These are phyloP conservation scores for Castanea sativa DNA, from an alignment of 306 rosid genomes.

Conservation along the genomic window DNA sequence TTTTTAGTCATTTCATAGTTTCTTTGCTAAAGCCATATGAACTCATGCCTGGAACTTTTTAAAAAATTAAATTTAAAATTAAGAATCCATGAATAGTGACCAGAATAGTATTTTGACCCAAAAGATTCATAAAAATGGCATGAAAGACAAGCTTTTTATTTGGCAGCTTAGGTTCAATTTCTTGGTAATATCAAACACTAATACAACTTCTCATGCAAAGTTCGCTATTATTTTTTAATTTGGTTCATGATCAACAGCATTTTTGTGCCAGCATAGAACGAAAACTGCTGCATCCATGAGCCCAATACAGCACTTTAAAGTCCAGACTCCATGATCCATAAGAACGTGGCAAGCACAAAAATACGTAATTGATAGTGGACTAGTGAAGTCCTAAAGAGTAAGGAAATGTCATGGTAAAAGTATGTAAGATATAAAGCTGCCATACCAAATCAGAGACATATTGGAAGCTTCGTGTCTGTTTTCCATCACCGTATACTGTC, in stretches of 20 bases:
- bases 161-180: background rate
- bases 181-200: background rate
- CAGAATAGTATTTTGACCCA: background rate
- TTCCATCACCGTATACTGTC: constrained; percentile 96
- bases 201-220: background rate
- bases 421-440: background rate
- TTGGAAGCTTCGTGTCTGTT: constrained; percentile 98
- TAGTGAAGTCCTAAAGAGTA: background rate
- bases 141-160: background rate
- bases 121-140: background rate
- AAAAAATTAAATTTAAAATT: too few species aligned
- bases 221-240: background rate
- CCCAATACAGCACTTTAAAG: background rate
- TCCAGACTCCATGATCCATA: too few species aligned
- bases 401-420: background rate
- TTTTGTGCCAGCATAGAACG: background rate
- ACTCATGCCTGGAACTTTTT: background rate
- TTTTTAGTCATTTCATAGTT: background rate
- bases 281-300: background rate
- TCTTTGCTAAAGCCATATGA: background rate
- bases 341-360: background rate
- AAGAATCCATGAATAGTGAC: background rate
- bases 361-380: background rate
- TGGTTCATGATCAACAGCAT: constrained; percentile 4
- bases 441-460: constrained; percentile 93